These are phyloP conservation scores for Hyphopichia burtonii DNA, from an alignment of 1,139 yeast genomes.

Conservation along the genomic window DNA sequence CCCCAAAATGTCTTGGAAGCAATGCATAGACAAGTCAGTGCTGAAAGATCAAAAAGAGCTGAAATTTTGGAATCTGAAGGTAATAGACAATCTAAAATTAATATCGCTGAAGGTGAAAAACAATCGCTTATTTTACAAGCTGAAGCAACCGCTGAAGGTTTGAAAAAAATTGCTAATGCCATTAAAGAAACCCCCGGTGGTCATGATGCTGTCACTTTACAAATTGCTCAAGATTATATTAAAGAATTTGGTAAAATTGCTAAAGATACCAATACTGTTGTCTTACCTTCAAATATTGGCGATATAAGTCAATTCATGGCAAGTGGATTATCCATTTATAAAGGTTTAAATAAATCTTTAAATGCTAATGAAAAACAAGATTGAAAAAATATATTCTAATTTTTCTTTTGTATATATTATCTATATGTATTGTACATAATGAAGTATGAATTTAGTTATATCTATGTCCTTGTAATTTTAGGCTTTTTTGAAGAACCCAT, in stretches of 20 bases:
- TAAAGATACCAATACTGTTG: slow-evolving; percentile 75
- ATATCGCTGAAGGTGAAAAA: slow-evolving; percentile 81
- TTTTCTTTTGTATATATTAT: slow-evolving; percentile 2
- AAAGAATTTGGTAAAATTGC: slow-evolving; percentile 82
- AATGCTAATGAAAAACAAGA: slow-evolving; percentile 6
- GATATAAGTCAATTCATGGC: slow-evolving; percentile 77
- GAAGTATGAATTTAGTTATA: background rate
- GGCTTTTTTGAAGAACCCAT: slow-evolving; percentile 53
- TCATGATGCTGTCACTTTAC: slow-evolving; percentile 70
- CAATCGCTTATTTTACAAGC: slow-evolving; percentile 67
- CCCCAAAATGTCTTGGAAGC: slow-evolving; percentile 86
- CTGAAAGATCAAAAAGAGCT: slow-evolving; percentile 83
- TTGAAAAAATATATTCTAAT: slow-evolving; percentile 1
- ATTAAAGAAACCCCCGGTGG: slow-evolving; percentile 71
- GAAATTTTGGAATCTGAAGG: slow-evolving; percentile 88
- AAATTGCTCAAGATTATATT: slow-evolving; percentile 81
- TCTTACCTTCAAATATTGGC: slow-evolving; percentile 73
- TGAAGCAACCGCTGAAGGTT: slow-evolving; percentile 75
- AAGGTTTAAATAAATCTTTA: slow-evolving; percentile 40
- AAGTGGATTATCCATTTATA: slow-evolving; percentile 71
- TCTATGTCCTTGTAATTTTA: slow-evolving; percentile 6
- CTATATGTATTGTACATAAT: slow-evolving; percentile 2
- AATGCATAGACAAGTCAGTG: slow-evolving; percentile 87
- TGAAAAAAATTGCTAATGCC: slow-evolving; percentile 63
- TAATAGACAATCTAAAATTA: slow-evolving; percentile 72